These are phyloP conservation scores for Sarocladiaceae sp. DNA, from an alignment of 2,329 filamentous ascomycete genomes.

Conservation along the genomic window DNA sequence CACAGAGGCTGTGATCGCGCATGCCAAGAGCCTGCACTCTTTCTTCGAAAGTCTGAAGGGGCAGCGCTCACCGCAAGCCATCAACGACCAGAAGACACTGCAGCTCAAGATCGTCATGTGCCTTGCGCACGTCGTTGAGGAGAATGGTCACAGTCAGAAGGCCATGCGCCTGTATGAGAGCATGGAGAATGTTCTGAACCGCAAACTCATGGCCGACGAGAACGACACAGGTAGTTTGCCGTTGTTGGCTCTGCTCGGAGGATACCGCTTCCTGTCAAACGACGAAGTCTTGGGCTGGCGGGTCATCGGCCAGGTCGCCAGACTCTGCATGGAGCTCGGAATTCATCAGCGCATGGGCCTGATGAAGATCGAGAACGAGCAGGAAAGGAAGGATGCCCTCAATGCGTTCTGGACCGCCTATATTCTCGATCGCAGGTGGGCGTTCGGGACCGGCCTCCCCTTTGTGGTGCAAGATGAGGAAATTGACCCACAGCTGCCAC, in stretches of 20 bases:
- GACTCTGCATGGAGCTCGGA: conserved; percentile 74
- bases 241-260: conserved; percentile 45
- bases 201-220: conserved; percentile 50
- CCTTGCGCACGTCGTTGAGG: conserved; percentile 69
- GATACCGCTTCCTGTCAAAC: conserved; percentile 77
- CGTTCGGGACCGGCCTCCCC: conserved; percentile 81
- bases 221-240: conserved; percentile 42
- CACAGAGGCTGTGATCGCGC: conserved; percentile 62
- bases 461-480: conserved; percentile 81
- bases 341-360: conserved; percentile 75
- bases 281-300: conserved; percentile 85
- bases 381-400: conserved; percentile 60
- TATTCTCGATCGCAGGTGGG: conserved; percentile 79
- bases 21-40: conserved; percentile 62
- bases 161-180: conserved; percentile 69
- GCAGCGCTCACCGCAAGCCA: conserved; percentile 26
- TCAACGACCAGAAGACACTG: conserved; percentile 52
- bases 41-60: conserved; percentile 57
- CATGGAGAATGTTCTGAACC: conserved; percentile 66
- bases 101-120: conserved; percentile 80
- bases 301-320: conserved; percentile 73
- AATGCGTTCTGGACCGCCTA: conserved; percentile 84
- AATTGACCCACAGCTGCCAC: conserved; percentile 71
- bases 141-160: conserved; percentile 68
- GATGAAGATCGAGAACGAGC: conserved; percentile 59